Evolutionary conservation across 2,329 filamentous ascomycete genomes (phyloP).

Genomic region (Monosporascus sp.): DNA sequence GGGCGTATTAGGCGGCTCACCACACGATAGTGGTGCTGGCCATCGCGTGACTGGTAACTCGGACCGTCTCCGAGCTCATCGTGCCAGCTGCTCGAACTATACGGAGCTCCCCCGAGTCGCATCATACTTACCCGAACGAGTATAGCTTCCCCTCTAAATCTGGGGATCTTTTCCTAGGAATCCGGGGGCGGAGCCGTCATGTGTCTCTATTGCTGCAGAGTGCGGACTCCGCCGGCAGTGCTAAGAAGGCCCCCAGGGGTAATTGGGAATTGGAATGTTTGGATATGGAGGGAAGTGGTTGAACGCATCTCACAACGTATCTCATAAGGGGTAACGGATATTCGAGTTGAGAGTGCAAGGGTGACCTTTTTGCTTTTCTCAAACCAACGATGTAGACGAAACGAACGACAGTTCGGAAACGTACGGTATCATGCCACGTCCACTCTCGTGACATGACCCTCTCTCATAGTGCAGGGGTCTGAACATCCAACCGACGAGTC

Average conservation of each 20-base stretch:
- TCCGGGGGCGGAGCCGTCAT: slow-evolving; percentile 8
- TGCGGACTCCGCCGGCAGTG: neutral
- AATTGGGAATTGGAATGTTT: no score
- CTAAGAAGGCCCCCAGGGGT: neutral
- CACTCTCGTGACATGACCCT: neutral
- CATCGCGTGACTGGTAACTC: slow-evolving; percentile 23
- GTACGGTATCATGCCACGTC: neutral
- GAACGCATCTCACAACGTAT: no score
- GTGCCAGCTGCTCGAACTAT: slow-evolving; percentile 11
- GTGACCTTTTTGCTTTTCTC: no score
- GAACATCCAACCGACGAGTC: neutral
- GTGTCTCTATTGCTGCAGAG: neutral
- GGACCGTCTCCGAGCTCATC: slow-evolving; percentile 19
- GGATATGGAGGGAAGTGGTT: no score
- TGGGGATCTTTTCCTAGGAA: slow-evolving; percentile 12
- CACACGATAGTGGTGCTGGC: slow-evolving; percentile 14
- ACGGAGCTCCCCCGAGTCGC: neutral
- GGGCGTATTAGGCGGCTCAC: neutral
- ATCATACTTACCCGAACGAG: slow-evolving; percentile 17
- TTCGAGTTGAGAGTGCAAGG: no score
- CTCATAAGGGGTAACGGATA: no score
- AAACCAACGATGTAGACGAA: no score
- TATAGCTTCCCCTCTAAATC: slow-evolving; percentile 13
- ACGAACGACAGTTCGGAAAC: neutral
- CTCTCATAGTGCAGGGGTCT: neutral